Evolutionary conservation across 352 stramenopile species (phyloP).

Genomic region (Pythium grandisporangium): DNA sequence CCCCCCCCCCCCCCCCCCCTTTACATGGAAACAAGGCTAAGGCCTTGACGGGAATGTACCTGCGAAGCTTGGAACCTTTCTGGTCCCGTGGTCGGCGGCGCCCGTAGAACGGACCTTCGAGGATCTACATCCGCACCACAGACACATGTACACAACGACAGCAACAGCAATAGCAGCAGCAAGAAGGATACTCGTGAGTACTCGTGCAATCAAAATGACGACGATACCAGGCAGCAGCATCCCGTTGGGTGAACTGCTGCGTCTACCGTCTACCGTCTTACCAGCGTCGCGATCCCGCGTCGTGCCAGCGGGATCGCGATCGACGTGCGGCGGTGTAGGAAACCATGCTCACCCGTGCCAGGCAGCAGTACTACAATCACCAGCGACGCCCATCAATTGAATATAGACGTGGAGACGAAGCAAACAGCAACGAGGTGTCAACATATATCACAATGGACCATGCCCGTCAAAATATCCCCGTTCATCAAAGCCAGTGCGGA

Average conservation of each 20-base stretch:
- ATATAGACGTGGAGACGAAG: too few species aligned
- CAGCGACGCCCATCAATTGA: too few species aligned
- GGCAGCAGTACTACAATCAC: slow-evolving; percentile 58
- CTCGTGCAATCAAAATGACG: slow-evolving; percentile 1
- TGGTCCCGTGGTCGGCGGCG: slow-evolving; percentile 50
- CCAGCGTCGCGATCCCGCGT: slow-evolving; percentile 49
- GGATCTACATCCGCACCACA: slow-evolving; percentile 36
- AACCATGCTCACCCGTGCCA: slow-evolving; percentile 69
- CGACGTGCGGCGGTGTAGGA: slow-evolving; percentile 52
- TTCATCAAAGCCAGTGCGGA: too few species aligned
- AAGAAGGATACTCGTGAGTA: background rate
- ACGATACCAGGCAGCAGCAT: too few species aligned
- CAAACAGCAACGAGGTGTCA: too few species aligned
- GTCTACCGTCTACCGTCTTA: too few species aligned
- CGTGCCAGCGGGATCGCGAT: slow-evolving; percentile 59
- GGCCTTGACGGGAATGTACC: slow-evolving; percentile 33
- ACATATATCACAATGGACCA: too few species aligned
- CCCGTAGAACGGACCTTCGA: slow-evolving; percentile 77
- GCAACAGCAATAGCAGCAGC: background rate
- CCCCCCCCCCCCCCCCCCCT: too few species aligned
- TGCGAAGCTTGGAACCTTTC: slow-evolving; percentile 64
- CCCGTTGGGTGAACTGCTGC: too few species aligned
- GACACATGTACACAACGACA: too few species aligned
- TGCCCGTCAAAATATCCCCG: too few species aligned
- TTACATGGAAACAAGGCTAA: too few species aligned